These are phyloP conservation scores for Fragilariopsis cylindrus DNA, from an alignment of 108 stramenopile genomes.

Conservation along the genomic window DNA sequence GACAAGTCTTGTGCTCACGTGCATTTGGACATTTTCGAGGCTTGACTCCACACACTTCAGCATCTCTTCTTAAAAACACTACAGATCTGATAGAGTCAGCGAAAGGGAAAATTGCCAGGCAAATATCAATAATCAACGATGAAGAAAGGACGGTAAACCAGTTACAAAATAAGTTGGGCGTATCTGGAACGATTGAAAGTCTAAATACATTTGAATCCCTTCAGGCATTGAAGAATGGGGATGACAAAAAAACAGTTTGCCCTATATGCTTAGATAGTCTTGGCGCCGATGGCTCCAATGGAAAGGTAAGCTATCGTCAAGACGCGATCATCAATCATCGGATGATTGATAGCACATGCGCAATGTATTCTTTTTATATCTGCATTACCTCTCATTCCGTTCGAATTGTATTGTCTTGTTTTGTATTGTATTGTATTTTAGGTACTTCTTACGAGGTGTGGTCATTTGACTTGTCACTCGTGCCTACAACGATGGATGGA, in stretches of 20 bases:
- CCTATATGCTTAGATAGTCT: constrained; percentile 40
- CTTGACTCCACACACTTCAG: neutral
- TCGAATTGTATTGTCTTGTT: too few species aligned
- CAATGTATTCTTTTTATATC: too few species aligned
- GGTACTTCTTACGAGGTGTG: constrained; percentile 40
- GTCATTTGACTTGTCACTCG: constrained; percentile 45
- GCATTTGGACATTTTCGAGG: constrained; percentile 8
- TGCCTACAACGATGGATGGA: constrained; percentile 37
- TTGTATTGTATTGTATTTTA: too few species aligned
- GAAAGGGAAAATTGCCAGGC: neutral
- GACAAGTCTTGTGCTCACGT: constrained; percentile 7
- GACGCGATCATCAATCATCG: too few species aligned
- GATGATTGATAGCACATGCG: too few species aligned
- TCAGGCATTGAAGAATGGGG: constrained; percentile 26
- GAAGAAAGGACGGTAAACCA: constrained; percentile 1
- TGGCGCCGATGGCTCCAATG: constrained; percentile 22
- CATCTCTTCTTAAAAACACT: neutral
- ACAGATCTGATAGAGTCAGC: neutral
- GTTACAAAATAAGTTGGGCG: neutral
- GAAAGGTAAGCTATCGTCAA: neutral
- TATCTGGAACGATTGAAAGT: constrained; percentile 18
- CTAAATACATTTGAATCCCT: constrained; percentile 40
- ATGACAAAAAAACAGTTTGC: constrained; percentile 33
- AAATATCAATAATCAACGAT: constrained; percentile 4
- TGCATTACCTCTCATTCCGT: too few species aligned